Base-by-base conservation (phyloP, 1,139 yeast species). In the Yamadazyma buinensis region DNA sequence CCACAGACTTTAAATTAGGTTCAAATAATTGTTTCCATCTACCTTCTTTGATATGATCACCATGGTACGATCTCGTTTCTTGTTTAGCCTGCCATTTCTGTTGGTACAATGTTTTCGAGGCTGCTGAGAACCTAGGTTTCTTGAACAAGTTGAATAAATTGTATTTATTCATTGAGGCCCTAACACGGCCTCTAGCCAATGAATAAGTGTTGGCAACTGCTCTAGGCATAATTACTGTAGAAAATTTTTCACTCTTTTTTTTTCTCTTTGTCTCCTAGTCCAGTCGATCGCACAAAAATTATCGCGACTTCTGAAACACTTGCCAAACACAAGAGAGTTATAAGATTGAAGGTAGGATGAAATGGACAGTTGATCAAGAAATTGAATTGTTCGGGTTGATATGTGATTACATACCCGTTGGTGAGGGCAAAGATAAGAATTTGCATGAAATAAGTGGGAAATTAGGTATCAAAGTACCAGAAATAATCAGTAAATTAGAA, bases 61-160 rank as follows among this genome's bases (percentile, higher is more conserved):
- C 98, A 57, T 92, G 98, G 58, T 92, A 92, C 1, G 94, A 84
- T 63, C 98, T 77, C 4, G 97, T 82, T 55, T 88, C 97, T 53
- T 82, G 83, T 59, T 94, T 92, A 35, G 97, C 83, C 8, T 72
- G 64, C 90, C 95, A 92, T 63, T 88, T 87, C 60, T 90, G 96
- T 62, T 88, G 96, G 63, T 73, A 92, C 39, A 86, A 63, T 12
- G 88, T 75, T 52, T 75, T 77, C 8, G 78, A 73, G 38, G 69
- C 49, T 52, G 69, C 75, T 38, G 64, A 68, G 22, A 74, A 63
- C 34, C 67, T 67, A 26, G 77, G 73, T 51, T 84, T 82, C 59
- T 82, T 83, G 63, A 78, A 82, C 43, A 90, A 64, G 54, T 92
- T 92, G 77, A 85, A 92, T 59, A 92, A 67, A 59, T 92, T 92